Conservation (phyloP, 176 grass and related monocot species). For the Dendrocalamus sinicus region DNA sequence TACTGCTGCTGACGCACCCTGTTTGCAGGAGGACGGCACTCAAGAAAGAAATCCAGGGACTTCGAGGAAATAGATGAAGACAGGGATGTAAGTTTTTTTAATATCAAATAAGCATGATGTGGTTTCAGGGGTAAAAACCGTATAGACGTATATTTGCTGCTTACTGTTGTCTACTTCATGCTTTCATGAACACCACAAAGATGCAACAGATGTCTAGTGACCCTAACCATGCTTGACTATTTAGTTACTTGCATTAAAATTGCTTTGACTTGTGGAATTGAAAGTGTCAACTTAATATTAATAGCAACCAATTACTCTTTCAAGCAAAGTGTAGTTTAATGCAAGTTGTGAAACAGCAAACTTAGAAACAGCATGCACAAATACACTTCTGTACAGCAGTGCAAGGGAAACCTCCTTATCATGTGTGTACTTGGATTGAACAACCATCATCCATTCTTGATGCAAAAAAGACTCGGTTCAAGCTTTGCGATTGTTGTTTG, state of each 20-base stretch:
- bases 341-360: background rate
- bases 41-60: conserved; percentile 52
- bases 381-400: background rate
- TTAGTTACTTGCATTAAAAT: background rate
- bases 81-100: conserved; percentile 54
- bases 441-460: conserved; percentile 1
- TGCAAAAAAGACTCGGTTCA: background rate
- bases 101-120: background rate
- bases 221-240: background rate
- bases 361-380: background rate
- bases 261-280: background rate
- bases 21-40: conserved; percentile 60
- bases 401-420: background rate
- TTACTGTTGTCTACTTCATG: background rate
- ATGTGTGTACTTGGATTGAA: background rate
- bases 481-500: background rate
- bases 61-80: conserved; percentile 56
- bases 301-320: background rate
- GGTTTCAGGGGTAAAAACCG: background rate
- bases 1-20: conserved; percentile 18
- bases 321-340: conserved; percentile 4
- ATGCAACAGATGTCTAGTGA: conserved; percentile 16
- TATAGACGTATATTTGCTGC: background rate
- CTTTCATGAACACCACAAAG: background rate
- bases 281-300: background rate